Conservation (phyloP, 1,139 yeast genomes). For the Yamadazyma songkhlaensis region DNA sequence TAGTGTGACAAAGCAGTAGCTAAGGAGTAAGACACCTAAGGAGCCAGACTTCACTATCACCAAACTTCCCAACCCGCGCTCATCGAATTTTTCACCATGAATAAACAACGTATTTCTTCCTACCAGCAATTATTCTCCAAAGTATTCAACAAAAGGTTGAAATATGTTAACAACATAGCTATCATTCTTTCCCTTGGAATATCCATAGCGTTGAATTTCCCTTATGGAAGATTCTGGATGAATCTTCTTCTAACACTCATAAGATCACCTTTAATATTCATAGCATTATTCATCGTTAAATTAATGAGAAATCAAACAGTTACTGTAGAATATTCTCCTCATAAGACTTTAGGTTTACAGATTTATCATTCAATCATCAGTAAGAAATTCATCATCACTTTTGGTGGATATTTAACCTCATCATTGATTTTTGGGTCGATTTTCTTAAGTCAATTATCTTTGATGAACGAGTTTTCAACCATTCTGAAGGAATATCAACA, state of each 20-base stretch:
- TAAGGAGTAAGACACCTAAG: too few species aligned
- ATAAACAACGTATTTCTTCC: conserved; percentile 10
- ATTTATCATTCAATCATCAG: conserved; percentile 46
- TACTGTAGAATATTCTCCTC: conserved; percentile 49
- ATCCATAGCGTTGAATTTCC: conserved; percentile 25
- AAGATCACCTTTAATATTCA: conserved; percentile 33
- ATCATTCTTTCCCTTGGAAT: conserved; percentile 24
- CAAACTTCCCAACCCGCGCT: too few species aligned
- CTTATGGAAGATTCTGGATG: conserved; percentile 32
- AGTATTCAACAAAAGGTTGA: conserved; percentile 34
- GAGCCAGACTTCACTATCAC: too few species aligned
- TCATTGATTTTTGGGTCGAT: conserved; percentile 28
- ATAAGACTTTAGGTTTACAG: conserved; percentile 50
- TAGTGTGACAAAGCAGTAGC: too few species aligned
- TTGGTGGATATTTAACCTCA: conserved; percentile 37
- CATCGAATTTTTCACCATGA: conserved; percentile 5
- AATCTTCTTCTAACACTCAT: conserved; percentile 23
- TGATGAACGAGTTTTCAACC: conserved; percentile 27
- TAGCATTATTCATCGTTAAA: conserved; percentile 35
- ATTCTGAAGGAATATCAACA: conserved; percentile 48
- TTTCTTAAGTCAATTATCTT: conserved; percentile 28
- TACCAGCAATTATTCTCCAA: conserved; percentile 25
- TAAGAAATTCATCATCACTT: conserved; percentile 33
- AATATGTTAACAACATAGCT: conserved; percentile 32
- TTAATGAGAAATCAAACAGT: conserved; percentile 48